A percentile compares a stretch with the other conserved stretches of the same genome.
Evolutionary conservation across 2,329 filamentous ascomycete species (phyloP).

Genomic region (Fusarium graminum): DNA sequence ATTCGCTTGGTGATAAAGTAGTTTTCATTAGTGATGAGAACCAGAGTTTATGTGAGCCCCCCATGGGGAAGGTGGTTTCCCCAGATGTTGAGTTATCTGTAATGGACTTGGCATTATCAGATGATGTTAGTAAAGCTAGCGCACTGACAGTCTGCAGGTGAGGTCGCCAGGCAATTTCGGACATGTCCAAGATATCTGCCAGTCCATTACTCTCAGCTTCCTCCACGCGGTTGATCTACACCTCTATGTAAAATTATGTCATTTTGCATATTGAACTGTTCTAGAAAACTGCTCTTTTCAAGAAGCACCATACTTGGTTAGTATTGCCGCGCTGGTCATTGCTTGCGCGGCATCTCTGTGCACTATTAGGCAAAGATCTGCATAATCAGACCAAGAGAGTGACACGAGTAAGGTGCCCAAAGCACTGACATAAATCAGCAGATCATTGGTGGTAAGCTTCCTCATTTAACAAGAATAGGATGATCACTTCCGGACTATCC

Average conservation of each 20-base stretch:
- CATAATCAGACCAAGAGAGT: neutral
- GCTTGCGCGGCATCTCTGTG: conserved; percentile 5
- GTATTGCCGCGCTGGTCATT: conserved; percentile 2
- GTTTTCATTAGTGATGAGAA: conserved; percentile 33
- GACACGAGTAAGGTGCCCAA: conserved; percentile 18
- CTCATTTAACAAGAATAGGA: conserved; percentile 1
- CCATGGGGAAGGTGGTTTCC: conserved; percentile 33
- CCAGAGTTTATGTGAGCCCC: conserved; percentile 9
- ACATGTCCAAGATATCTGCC: neutral
- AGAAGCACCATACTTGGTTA: neutral
- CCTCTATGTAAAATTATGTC: conserved; percentile 9
- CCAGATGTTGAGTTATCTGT: conserved; percentile 11
- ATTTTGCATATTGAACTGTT: conserved; percentile 16
- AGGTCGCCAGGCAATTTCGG: neutral
- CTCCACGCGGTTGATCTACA: conserved; percentile 1
- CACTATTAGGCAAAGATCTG: conserved; percentile 22
- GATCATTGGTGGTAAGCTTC: conserved; percentile 5
- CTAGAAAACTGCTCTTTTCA: conserved; percentile 13
- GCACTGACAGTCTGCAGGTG: neutral
- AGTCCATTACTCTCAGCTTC: too few species aligned
- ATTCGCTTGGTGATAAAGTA: neutral
- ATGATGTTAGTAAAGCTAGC: neutral
- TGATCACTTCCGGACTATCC: conserved; percentile 7
- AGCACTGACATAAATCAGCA: conserved; percentile 12
- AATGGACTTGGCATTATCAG: neutral